A percentile compares a stretch with the other conserved stretches of the same genome.
phyloP scores from a whole-genome alignment of 768 basidiomycete species.

The Psilocybe cyanescens region DNA sequence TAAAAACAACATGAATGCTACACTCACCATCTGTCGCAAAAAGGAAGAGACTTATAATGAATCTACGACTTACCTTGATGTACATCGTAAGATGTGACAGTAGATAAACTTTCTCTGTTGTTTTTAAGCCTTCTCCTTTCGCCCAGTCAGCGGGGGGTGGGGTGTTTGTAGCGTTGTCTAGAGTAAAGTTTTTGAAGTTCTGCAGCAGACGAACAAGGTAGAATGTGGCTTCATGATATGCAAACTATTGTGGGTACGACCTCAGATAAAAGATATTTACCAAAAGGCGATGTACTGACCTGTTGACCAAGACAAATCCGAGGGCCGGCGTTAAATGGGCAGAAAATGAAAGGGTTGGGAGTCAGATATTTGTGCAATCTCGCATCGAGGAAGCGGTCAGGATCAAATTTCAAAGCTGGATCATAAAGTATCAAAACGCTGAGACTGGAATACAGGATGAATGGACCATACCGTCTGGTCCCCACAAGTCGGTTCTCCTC shows the following conservation, averaged over 20 bases:
- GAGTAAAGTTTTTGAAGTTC: conserved; percentile 41
- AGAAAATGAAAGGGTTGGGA: conserved; percentile 70
- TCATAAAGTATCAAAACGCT: not conserved
- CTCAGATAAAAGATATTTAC: too few relatives aligned
- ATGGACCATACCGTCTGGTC: conserved; percentile 55
- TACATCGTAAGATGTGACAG: conserved; percentile 48
- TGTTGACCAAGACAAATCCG: conserved; percentile 60
- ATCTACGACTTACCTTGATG: conserved; percentile 25
- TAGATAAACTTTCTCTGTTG: conserved; percentile 40
- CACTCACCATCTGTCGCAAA: not conserved
- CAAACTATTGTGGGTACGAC: conserved; percentile 29
- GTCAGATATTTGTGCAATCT: conserved; percentile 56
- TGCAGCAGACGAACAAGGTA: conserved; percentile 59
- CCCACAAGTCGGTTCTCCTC: conserved; percentile 66
- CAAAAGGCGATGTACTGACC: conserved; percentile 14
- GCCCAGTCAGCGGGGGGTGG: conserved; percentile 42
- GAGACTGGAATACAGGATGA: too few relatives aligned
- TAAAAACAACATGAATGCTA: not conserved
- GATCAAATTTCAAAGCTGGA: conserved; percentile 59
- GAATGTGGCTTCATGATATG: conserved; percentile 61
- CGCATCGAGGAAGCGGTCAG: conserved; percentile 66
- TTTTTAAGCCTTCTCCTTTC: conserved; percentile 38
- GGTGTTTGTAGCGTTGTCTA: conserved; percentile 39
- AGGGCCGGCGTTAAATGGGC: conserved; percentile 72
- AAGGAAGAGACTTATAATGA: not conserved